Evolutionary conservation across 306 rosid species (phyloP), one percentile per base, ranked within the genome.

Genomic region (Notholithocarpus densiflorus): DNA sequence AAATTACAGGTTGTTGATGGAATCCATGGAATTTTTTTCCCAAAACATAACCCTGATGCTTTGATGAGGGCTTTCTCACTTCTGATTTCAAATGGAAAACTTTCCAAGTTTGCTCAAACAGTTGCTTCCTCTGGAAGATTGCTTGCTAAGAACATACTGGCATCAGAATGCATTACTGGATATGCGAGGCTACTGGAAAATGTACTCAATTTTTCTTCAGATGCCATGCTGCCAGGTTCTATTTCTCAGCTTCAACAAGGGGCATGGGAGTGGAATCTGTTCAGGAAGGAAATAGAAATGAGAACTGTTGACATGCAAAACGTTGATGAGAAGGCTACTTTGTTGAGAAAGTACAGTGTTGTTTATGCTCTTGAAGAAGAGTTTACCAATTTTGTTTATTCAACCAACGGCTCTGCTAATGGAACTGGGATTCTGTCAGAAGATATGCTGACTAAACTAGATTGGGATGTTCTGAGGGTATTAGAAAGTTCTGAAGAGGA

Each of bases 171-270:
- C 85, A 82, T 90, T 51, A 61, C 84, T 70, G 88, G 97, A 74
- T 95, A 91, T 80, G 96, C 93, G 76, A 87, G 93, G 84, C 93
- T 95, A 80, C 82, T 93, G 85, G 99, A 95, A 92, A 95, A 90
- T 84, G 97, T 86, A 74, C 87, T 95, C 75, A 83, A 74, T 84
- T 93, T 95, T 78, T 97, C 97, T 55, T 93, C 98, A 57, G 94
- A 91, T 85, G 83, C 88, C 76, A 52, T 79, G 24, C 87, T 95
- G 72, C 98, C 97, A 53, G 86, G 90, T 32, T 87, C 96, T 70
- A 81, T 89, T 82, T 95, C 97, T 77, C 87, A 88, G 86, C 92
- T 95, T 79, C 88, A 87, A 78, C 86, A 75, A 70, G 90, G 81
- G 66, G 74, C 82, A 76, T 95, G 99, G 99, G 94, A 87, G 72